Conservation (phyloP, 768 basidiomycete species). For the Mrakia frigida region DNA sequence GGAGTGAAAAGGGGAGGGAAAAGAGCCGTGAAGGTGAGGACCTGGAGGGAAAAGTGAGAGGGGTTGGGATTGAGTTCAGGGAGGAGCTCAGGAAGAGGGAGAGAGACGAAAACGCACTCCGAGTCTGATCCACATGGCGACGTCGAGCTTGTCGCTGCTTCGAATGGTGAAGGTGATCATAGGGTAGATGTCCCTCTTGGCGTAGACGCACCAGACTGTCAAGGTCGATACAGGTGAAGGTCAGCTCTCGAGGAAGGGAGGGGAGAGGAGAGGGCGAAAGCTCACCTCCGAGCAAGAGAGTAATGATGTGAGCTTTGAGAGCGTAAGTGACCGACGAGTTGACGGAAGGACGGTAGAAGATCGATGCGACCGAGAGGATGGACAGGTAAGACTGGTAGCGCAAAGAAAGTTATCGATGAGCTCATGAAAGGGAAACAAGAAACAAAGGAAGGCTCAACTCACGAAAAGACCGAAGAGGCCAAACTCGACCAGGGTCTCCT, state of each 20-base stretch:
- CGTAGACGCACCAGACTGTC: conserved; percentile 23
- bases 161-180: conserved; percentile 30
- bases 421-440: neutral
- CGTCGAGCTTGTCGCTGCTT: conserved; percentile 15
- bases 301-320: conserved; percentile 24
- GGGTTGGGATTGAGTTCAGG: too few relatives aligned
- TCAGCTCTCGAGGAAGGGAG: neutral
- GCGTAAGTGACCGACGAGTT: conserved; percentile 13
- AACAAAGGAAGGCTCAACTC: neutral
- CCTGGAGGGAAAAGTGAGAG: neutral
- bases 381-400: neutral
- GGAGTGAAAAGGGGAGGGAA: conserved; percentile 25
- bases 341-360: conserved; percentile 15
- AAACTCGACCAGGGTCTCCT: conserved; percentile 19
- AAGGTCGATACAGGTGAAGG: neutral
- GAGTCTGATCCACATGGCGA: conserved; percentile 27
- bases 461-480: conserved; percentile 12
- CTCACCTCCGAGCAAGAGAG: conserved; percentile 22
- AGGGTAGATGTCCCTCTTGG: conserved; percentile 31
- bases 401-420: too few relatives aligned
- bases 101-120: conserved; percentile 8
- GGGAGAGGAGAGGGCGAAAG: neutral
- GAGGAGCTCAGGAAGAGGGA: neutral
- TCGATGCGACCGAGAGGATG: conserved; percentile 14
- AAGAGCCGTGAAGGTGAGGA: conserved; percentile 27